Base-by-base conservation (phyloP, 1,139 yeast genomes). In the Yamadazyma triangularis region DNA sequence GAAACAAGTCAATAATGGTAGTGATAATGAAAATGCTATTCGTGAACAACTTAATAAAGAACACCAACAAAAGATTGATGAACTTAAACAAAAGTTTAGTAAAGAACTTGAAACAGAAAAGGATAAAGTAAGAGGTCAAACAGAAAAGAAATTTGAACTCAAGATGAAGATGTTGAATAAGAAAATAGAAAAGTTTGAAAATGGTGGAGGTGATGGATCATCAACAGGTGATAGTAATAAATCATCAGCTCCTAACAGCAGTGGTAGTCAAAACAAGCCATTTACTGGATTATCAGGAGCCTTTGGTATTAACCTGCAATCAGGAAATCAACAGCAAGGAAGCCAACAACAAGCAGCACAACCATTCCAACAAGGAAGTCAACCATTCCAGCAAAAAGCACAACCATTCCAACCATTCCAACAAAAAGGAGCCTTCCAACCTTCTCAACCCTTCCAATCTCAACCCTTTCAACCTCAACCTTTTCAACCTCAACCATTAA, bases 91-190 rank as follows among this genome's bases (percentile, higher is more conserved):
- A 15, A 58, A 50, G 4, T 58, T 62, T 32, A 51, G 51, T 15
- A 36, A 45, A 18, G 56, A 54, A 33, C 44, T 68, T 31, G 60
- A 56, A 15, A 50, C 49, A 8, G 70, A 62, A 29, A 55, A 56
- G 41, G 48, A 42, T 11, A 52, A 51, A 20, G 52, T 56, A 7
- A 56, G 53, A 34, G 45, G 51, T 32, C 58, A 58, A 31, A 58
- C 61, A 18, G 68, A 64, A 32, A 68, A 67, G 50, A 56, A 61
- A 36, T 60, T 54, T 36, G 71, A 66, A 34, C 51, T 66, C 37
- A 64, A 63, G 41, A 51, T 67, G 42, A 60, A 59, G 35, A 64
- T 62, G 62, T 58, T 68, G 48, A 67, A 58, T 42, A 59, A 70
- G 41, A 67, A 63, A 45, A 50, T 64, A 23, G 72, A 66, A 26